These are phyloP conservation scores for Talaromyces ruber DNA, from an alignment of 495 filamentous ascomycete species.

Conservation along the genomic window DNA sequence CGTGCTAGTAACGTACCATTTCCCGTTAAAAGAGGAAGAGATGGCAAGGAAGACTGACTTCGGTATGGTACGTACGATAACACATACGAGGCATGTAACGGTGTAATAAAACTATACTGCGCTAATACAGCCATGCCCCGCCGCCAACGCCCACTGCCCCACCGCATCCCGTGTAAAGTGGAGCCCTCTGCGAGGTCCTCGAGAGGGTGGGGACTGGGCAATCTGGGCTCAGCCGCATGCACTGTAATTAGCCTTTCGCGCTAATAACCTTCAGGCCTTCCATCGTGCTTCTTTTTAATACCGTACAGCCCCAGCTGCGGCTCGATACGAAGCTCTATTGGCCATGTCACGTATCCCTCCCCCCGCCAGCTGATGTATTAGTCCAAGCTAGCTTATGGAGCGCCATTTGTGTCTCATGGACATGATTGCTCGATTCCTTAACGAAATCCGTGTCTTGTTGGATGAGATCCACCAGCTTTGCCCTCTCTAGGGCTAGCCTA, in stretches of 20 bases:
- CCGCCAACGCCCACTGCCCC: neutral
- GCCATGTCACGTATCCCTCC: neutral
- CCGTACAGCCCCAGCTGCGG: constrained; percentile 4
- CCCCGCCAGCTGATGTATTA: constrained; percentile 2
- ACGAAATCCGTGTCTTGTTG: neutral
- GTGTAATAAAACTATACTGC: neutral
- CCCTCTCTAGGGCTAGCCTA: neutral
- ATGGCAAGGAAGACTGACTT: neutral
- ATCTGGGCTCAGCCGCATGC: constrained; percentile 6
- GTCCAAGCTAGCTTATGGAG: neutral
- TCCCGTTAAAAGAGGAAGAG: neutral
- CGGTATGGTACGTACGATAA: neutral
- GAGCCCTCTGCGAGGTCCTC: neutral
- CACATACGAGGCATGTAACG: neutral
- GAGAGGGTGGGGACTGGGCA: neutral
- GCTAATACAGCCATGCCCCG: neutral
- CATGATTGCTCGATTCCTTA: neutral
- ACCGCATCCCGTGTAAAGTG: neutral
- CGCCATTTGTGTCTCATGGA: neutral
- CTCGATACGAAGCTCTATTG: neutral
- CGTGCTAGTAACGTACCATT: neutral
- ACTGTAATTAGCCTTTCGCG: neutral
- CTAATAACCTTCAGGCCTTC: neutral
- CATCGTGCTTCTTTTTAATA: constrained; percentile 2
- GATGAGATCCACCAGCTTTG: neutral